These are phyloP conservation scores for Brassica hybrid DNA, from an alignment of 441 rosid genomes.

Conservation along the genomic window DNA sequence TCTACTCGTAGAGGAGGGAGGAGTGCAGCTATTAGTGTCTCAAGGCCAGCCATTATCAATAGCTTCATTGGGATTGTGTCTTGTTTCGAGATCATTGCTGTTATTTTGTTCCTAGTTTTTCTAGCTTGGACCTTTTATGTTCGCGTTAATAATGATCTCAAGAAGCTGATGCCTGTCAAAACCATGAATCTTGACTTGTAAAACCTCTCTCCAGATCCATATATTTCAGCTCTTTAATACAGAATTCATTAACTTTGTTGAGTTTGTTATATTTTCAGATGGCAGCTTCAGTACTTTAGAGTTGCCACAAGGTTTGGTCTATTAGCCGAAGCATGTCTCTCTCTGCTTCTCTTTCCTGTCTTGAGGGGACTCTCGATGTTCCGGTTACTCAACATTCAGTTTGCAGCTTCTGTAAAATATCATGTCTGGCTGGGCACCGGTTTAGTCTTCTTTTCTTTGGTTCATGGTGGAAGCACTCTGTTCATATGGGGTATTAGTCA, in stretches of 20 bases:
- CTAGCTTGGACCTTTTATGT: conserved; percentile 74
- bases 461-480: conserved; percentile 78
- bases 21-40: neutral
- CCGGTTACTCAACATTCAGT: conserved; percentile 68
- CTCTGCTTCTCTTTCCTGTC: conserved; percentile 60
- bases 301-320: conserved; percentile 86
- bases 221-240: neutral
- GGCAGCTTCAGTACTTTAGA: conserved; percentile 81
- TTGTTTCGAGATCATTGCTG: conserved; percentile 57
- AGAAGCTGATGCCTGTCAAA: conserved; percentile 67
- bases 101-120: conserved; percentile 52
- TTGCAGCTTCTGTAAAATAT: conserved; percentile 77
- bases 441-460: conserved; percentile 69
- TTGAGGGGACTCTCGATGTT: conserved; percentile 63
- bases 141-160: conserved; percentile 69
- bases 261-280: conserved; percentile 55
- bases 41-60: conserved; percentile 39
- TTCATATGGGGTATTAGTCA: conserved; percentile 75
- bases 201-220: conserved; percentile 33
- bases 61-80: conserved; percentile 57
- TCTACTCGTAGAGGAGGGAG: neutral
- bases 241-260: neutral
- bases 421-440: conserved; percentile 83
- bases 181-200: conserved; percentile 63
- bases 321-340: conserved; percentile 80